Conservation (phyloP, 352 stramenopile species). For the Pythium pyrilobum region DNA sequence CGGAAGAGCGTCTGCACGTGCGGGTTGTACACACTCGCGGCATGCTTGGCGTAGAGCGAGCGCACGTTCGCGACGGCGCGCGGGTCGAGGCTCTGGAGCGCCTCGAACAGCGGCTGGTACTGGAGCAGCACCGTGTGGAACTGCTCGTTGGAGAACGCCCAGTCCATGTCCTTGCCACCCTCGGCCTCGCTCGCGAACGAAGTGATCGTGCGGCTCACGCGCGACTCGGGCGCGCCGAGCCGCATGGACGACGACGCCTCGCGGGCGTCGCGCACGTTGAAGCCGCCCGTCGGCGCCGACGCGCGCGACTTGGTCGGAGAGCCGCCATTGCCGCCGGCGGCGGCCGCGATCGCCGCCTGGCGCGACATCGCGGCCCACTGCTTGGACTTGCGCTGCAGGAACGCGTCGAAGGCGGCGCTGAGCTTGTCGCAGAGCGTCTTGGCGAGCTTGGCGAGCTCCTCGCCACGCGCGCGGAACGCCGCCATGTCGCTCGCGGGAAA, state of each 20-base stretch:
- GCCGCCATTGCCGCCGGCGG: not conserved
- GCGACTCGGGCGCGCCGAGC: slow-evolving; percentile 11
- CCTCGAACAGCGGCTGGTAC: slow-evolving; percentile 40
- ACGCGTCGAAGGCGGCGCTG: slow-evolving; percentile 41
- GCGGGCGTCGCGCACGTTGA: slow-evolving; percentile 4
- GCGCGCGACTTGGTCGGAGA: slow-evolving; percentile 10
- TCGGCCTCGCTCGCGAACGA: slow-evolving; percentile 29
- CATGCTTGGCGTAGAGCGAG: slow-evolving; percentile 47
- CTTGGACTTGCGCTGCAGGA: slow-evolving; percentile 43
- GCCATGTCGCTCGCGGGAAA: slow-evolving; percentile 66
- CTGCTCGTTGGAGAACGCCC: slow-evolving; percentile 53
- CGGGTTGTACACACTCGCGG: slow-evolving; percentile 40
- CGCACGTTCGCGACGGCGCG: slow-evolving; percentile 30
- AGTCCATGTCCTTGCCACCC: slow-evolving; percentile 46
- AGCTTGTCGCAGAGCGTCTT: slow-evolving; percentile 52
- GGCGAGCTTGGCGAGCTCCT: slow-evolving; percentile 45
- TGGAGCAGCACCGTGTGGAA: slow-evolving; percentile 40
- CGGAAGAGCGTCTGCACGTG: slow-evolving; percentile 59
- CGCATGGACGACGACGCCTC: slow-evolving; percentile 7
- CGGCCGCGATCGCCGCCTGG: not conserved
- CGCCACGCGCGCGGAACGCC: slow-evolving; percentile 45
- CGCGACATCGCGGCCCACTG: slow-evolving; percentile 27
- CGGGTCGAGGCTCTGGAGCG: slow-evolving; percentile 37
- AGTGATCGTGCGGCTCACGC: slow-evolving; percentile 29
- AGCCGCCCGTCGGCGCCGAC: slow-evolving; percentile 9